These are phyloP conservation scores for Mycena floridula DNA, from an alignment of 768 basidiomycete genomes.

Conservation along the genomic window DNA sequence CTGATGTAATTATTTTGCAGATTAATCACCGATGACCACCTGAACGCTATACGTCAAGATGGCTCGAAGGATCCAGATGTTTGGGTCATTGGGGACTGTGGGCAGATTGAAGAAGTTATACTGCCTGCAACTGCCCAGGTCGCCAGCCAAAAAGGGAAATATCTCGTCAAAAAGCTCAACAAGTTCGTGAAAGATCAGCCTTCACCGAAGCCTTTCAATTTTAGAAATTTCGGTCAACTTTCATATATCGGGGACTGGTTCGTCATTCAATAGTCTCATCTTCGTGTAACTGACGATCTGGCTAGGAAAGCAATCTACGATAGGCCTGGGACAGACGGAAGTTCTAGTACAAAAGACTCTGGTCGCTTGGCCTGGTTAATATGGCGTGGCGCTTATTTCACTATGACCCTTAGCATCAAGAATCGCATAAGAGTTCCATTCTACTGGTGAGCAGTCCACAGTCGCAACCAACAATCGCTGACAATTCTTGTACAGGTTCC, in stretches of 20 bases:
- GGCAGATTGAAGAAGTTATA: slow-evolving; percentile 45
- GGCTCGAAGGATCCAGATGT: slow-evolving; percentile 58
- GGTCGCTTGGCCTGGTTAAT: slow-evolving; percentile 72
- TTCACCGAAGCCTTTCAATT: slow-evolving; percentile 51
- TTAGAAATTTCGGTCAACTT: slow-evolving; percentile 67
- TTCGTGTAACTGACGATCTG: slow-evolving; percentile 4
- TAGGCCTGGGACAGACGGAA: slow-evolving; percentile 42
- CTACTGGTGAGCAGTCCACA: slow-evolving; percentile 46
- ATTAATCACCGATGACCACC: slow-evolving; percentile 43
- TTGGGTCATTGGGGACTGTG: slow-evolving; percentile 80
- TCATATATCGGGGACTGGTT: slow-evolving; percentile 78
- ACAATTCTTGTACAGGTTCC: slow-evolving; percentile 39
- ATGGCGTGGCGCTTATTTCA: slow-evolving; percentile 80
- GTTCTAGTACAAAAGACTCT: slow-evolving; percentile 52
- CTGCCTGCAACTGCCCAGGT: slow-evolving; percentile 89
- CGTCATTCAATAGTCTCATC: slow-evolving; percentile 14
- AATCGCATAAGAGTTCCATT: slow-evolving; percentile 66
- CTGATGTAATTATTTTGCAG: too few relatives aligned
- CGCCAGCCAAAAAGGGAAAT: slow-evolving; percentile 71
- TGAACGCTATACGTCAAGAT: slow-evolving; percentile 55
- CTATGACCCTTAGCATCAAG: slow-evolving; percentile 63
- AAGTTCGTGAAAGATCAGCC: slow-evolving; percentile 45
- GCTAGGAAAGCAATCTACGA: slow-evolving; percentile 75
- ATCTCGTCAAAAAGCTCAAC: slow-evolving; percentile 63
- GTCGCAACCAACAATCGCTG: slow-evolving; percentile 3